phyloP scores from a whole-genome alignment of 306 rosid genomes.

The Cucurbita pepo region DNA sequence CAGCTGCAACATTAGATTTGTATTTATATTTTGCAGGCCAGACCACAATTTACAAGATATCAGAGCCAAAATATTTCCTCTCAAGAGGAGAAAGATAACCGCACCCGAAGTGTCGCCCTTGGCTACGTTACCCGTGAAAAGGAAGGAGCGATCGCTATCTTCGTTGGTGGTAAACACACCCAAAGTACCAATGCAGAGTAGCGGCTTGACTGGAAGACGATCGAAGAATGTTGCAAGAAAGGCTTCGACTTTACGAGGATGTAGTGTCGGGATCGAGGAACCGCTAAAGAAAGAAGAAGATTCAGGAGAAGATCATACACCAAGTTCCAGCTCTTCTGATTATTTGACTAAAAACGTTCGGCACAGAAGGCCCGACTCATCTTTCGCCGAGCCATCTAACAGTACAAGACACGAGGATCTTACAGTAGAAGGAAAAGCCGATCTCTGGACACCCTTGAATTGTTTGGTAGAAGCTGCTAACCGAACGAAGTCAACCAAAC shows the following conservation, averaged over 20 bases:
- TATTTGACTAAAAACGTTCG: slow-evolving; percentile 20
- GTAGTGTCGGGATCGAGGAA: slow-evolving; percentile 40
- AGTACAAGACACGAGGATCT: slow-evolving; percentile 25
- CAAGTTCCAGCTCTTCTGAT: slow-evolving; percentile 41
- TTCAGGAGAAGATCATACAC: slow-evolving; percentile 34
- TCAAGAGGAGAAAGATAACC: slow-evolving; percentile 33
- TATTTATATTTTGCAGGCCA: slow-evolving; percentile 50
- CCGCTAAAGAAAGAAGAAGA: slow-evolving; percentile 43
- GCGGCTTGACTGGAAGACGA: slow-evolving; percentile 78
- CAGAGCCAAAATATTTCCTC: slow-evolving; percentile 76
- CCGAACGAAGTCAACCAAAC: slow-evolving; percentile 77
- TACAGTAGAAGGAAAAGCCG: slow-evolving; percentile 58
- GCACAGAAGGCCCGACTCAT: slow-evolving; percentile 34
- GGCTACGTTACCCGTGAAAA: slow-evolving; percentile 47
- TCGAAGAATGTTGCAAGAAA: slow-evolving; percentile 60
- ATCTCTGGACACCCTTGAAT: slow-evolving; percentile 95
- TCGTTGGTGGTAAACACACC: slow-evolving; percentile 84
- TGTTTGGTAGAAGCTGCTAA: slow-evolving; percentile 98
- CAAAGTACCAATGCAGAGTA: slow-evolving; percentile 54
- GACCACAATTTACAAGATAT: slow-evolving; percentile 97
- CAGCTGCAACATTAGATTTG: neutral
- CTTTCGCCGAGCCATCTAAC: slow-evolving; percentile 42
- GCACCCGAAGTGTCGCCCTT: slow-evolving; percentile 55
- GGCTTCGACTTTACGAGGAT: slow-evolving; percentile 57
- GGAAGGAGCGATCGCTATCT: slow-evolving; percentile 97